Percentiles rank a stretch among this genome's conserved stretches.
Conservation (phyloP, 257 asterid genomes). For the Mentha longifolia region DNA sequence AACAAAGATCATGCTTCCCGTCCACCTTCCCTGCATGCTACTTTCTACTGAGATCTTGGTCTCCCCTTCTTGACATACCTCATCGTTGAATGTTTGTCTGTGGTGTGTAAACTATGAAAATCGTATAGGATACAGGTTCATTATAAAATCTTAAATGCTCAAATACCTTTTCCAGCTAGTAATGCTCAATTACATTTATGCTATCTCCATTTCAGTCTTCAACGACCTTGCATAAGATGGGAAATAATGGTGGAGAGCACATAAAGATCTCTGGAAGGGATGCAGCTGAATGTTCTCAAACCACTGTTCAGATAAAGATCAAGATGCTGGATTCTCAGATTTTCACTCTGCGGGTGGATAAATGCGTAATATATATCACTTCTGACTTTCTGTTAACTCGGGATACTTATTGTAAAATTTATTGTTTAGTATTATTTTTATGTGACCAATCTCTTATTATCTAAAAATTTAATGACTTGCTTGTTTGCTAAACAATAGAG, state of each 20-base stretch:
- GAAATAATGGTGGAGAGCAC: slow-evolving; percentile 52
- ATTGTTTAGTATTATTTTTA: slow-evolving; percentile 20
- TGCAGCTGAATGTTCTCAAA: slow-evolving; percentile 63
- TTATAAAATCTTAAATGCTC: background rate
- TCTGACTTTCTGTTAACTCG: slow-evolving; percentile 11
- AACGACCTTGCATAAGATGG: slow-evolving; percentile 52
- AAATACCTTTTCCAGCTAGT: slow-evolving; percentile 10
- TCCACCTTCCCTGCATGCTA: background rate
- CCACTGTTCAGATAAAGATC: slow-evolving; percentile 93
- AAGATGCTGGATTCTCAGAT: slow-evolving; percentile 90
- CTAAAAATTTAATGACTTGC: background rate
- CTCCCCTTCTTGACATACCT: slow-evolving; percentile 6
- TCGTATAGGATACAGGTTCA: background rate
- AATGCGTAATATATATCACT: slow-evolving; percentile 56
- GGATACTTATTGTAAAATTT: slow-evolving; percentile 14
- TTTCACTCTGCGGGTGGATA: slow-evolving; percentile 80
- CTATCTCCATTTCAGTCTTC: slow-evolving; percentile 37
- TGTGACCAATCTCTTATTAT: slow-evolving; percentile 6
- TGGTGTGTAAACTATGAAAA: slow-evolving; percentile 4
- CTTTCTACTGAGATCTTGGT: background rate
- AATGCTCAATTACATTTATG: background rate
- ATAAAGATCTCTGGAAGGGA: slow-evolving; percentile 44
- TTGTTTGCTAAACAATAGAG: background rate
- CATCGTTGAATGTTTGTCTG: background rate
- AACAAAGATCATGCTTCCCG: background rate